Conservation (phyloP, 352 stramenopile species). For the Phytophthora chlamydospora region DNA sequence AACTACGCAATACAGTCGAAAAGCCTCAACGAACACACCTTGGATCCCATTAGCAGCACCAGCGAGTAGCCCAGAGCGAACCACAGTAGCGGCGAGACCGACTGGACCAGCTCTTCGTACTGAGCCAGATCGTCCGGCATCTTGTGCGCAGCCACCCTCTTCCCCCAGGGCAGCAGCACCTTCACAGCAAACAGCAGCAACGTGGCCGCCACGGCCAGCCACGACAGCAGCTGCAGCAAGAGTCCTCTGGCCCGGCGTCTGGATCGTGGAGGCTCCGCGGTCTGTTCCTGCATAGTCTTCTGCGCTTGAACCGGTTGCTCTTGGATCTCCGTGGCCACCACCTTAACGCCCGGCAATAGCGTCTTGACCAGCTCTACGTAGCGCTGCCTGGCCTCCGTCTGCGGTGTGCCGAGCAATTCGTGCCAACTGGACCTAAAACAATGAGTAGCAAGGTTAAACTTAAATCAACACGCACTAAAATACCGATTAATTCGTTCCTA, state of each 20-base stretch:
- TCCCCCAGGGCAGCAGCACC: slow-evolving; percentile 31
- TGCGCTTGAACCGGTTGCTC: neutral
- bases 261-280: neutral
- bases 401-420: slow-evolving; percentile 40
- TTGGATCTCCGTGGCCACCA: slow-evolving; percentile 17
- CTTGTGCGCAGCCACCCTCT: slow-evolving; percentile 28
- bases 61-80: slow-evolving; percentile 60
- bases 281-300: neutral
- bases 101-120: slow-evolving; percentile 34
- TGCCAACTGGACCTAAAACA: slow-evolving; percentile 60
- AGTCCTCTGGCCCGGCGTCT: slow-evolving; percentile 4
- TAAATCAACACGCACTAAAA: neutral
- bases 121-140: slow-evolving; percentile 17
- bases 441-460: slow-evolving; percentile 3
- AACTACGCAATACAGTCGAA: too few species aligned
- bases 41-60: slow-evolving; percentile 48
- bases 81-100: slow-evolving; percentile 57
- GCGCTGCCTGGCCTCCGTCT: slow-evolving; percentile 46
- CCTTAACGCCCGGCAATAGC: slow-evolving; percentile 53
- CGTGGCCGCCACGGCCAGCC: neutral
- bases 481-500: slow-evolving; percentile 16
- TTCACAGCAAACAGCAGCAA: slow-evolving; percentile 18
- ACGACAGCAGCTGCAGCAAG: slow-evolving; percentile 24
- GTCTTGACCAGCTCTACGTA: slow-evolving; percentile 63
- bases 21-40: slow-evolving; percentile 25